Base-by-base conservation (phyloP, 2,329 filamentous ascomycete genomes). In the Tolypocladium paradoxum region DNA sequence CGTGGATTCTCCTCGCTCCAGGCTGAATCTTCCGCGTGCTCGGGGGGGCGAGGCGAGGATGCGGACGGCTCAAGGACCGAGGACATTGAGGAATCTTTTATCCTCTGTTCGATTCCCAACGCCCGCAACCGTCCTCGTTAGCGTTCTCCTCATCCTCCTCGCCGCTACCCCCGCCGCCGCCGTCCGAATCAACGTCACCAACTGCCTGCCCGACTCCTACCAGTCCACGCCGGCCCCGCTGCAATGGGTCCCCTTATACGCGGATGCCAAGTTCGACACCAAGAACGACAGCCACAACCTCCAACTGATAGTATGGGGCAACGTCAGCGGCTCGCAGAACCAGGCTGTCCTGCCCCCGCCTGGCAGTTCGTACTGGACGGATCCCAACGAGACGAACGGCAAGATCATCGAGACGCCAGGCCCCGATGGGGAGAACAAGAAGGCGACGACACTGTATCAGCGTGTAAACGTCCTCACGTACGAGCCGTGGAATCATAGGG, bases 291-390 rank as follows among this genome's bases (percentile, higher is more conserved):
- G 73, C 50, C 82, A 91, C 64, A 81, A 77, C 40, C 76, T 99
- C 49, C 83, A 81, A 57, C 74, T 96, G 53, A 93, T 84, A 1
- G 79, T 96, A 48, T 97, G 90, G 74, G 92, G 91, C 50, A 96
- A 97, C 69, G 90, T 97, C 33, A 88, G 85, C 9, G 93, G 93
- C 48, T 82, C 85, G 50, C 76, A 79, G 46, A 75, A 76, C 2
- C 64, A 70, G 14, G 72, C 74, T n/a, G 55, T 69, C 2, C 79
- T 90, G 51, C 90, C 89, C 35, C 62, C 79, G 0, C 69, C 77
- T 20, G 68, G 77, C 60, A 78, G 82, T 64, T 68, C 80, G 0
- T 71, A 75, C 48, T 89, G 90, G 88, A 66, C 60, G 2, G 74
- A 93, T 64, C 64, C 75, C 1, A 79, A 77, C 36, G 65, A 76